Evolutionary conservation across 345 rosid genomes (phyloP).

Genomic region (Aethionema arabicum): DNA sequence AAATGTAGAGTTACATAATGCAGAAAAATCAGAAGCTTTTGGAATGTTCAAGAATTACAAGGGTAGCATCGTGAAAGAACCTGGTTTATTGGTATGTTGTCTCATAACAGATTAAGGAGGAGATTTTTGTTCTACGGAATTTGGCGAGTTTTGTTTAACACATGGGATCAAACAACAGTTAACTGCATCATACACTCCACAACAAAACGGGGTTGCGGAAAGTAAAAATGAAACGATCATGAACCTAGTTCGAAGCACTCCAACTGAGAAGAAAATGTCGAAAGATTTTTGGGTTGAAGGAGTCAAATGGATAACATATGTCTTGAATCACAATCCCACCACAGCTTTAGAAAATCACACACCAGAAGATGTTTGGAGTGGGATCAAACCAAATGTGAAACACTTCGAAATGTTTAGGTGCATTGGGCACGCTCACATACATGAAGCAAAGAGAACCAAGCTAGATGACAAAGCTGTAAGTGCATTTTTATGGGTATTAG

Average conservation of each 20-base stretch:
- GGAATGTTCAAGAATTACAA: not conserved
- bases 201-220: not conserved
- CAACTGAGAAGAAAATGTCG: too few species aligned
- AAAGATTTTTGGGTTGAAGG: too few species aligned
- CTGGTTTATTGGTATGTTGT: not conserved
- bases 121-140: not conserved
- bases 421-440: too few species aligned
- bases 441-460: not conserved
- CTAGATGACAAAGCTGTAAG: not conserved
- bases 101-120: not conserved
- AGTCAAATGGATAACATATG: too few species aligned
- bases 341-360: too few species aligned
- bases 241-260: not conserved
- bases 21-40: not conserved
- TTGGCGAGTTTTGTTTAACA: not conserved
- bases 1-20: not conserved
- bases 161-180: not conserved
- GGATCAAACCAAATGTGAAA: too few species aligned
- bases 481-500: not conserved
- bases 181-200: not conserved
- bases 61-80: not conserved
- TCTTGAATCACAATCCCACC: too few species aligned
- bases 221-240: not conserved
- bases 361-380: too few species aligned
- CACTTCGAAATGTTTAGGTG: too few species aligned